phyloP scores from a whole-genome alignment of 2,329 filamentous ascomycete species.

The Aspergillus texensis region DNA sequence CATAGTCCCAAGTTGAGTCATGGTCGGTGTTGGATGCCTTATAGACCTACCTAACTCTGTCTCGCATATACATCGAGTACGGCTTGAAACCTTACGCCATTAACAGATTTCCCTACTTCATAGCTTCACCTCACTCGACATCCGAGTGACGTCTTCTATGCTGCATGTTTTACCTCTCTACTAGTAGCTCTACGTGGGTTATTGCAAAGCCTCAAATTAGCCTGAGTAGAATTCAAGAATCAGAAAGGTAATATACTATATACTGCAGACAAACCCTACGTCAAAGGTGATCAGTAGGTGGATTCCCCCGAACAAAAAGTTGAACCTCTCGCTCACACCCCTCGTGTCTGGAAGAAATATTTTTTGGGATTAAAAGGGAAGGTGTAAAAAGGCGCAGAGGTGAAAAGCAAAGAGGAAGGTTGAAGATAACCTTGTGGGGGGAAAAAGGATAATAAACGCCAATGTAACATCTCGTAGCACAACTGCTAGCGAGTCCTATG shows the following conservation, averaged over 20 bases:
- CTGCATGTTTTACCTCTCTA: background rate
- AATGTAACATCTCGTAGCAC: background rate
- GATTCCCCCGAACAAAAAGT: background rate
- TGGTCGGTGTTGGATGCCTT: background rate
- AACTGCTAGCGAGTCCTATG: background rate
- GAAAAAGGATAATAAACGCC: background rate
- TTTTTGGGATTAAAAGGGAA: background rate
- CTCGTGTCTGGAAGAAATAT: background rate
- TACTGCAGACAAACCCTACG: background rate
- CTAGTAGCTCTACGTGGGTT: background rate
- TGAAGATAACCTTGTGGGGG: background rate
- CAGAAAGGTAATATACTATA: background rate
- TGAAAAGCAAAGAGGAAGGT: slow-evolving; percentile 9
- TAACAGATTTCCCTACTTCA: background rate
- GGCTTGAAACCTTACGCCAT: no score
- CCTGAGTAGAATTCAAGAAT: background rate
- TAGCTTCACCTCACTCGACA: background rate
- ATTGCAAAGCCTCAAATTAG: background rate
- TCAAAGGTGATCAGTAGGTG: background rate
- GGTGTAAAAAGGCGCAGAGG: background rate
- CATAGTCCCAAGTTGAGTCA: background rate
- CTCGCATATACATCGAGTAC: background rate
- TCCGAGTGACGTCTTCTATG: background rate
- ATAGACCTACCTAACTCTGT: no score
- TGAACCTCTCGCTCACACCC: background rate